Evolutionary conservation across 805 yeast species (phyloP).

Genomic region (Jamesozyma spencerorum): DNA sequence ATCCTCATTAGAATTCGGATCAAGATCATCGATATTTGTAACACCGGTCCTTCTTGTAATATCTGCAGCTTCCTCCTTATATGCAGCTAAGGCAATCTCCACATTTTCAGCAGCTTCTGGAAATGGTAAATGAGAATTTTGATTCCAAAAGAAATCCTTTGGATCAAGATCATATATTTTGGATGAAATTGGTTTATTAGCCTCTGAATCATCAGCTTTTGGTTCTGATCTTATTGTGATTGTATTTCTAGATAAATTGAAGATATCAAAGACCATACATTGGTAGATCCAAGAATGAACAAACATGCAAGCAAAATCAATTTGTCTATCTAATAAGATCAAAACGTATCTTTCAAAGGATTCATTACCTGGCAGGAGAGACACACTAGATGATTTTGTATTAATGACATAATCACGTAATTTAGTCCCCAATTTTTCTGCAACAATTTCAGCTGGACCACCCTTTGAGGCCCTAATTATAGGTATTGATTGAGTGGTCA

Average conservation of each 20-base stretch:
- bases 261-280: slow-evolving; percentile 90
- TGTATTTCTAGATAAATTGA: slow-evolving; percentile 72
- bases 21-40: slow-evolving; percentile 64
- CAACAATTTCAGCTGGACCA: slow-evolving; percentile 92
- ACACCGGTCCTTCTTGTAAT: slow-evolving; percentile 67
- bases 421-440: slow-evolving; percentile 74
- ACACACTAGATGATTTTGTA: slow-evolving; percentile 29
- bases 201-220: background rate
- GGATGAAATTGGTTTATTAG: slow-evolving; percentile 19
- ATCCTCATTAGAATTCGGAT: slow-evolving; percentile 42
- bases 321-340: slow-evolving; percentile 74
- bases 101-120: slow-evolving; percentile 99
- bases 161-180: slow-evolving; percentile 85
- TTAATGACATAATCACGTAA: slow-evolving; percentile 81
- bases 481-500: slow-evolving; percentile 75
- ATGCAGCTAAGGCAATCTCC: slow-evolving; percentile 68
- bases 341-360: slow-evolving; percentile 60
- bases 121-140: slow-evolving; percentile 80
- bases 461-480: slow-evolving; percentile 84
- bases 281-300: slow-evolving; percentile 97
- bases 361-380: slow-evolving; percentile 17
- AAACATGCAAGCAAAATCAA: slow-evolving; percentile 89
- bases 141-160: slow-evolving; percentile 83
- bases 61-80: slow-evolving; percentile 81
- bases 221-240: slow-evolving; percentile 40